Percentiles rank a stretch among this genome's conserved stretches.
Conservation (phyloP, 352 stramenopile genomes). For the Pythium apleroticum region DNA sequence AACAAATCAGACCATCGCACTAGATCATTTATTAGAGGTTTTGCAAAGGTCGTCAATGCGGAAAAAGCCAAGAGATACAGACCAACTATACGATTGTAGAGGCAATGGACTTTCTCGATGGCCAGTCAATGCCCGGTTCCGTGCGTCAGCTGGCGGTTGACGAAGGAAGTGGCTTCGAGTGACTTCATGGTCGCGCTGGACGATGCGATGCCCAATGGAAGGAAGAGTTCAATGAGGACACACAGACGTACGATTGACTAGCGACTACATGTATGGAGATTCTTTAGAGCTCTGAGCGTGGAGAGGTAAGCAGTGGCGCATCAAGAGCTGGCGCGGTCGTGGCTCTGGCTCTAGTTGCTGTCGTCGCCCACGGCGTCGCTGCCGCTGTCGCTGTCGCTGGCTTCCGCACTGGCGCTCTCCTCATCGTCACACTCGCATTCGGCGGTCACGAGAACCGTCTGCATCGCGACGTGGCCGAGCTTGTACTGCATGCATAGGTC, state of each 20-base stretch:
- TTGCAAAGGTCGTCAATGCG: neutral
- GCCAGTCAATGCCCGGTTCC: neutral
- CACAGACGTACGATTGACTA: neutral
- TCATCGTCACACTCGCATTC: conserved; percentile 46
- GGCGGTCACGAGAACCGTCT: conserved; percentile 53
- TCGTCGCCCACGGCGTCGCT: conserved; percentile 9
- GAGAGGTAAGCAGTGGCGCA: neutral
- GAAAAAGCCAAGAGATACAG: neutral
- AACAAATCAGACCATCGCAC: conserved; percentile 4
- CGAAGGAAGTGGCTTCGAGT: neutral
- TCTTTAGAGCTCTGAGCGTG: neutral
- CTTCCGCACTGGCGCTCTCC: neutral
- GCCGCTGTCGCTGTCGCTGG: conserved; percentile 10
- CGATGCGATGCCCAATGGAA: neutral
- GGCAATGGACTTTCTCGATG: neutral
- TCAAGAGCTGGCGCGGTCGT: neutral
- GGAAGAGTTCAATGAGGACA: neutral
- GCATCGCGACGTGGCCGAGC: conserved; percentile 38
- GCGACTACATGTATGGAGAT: neutral
- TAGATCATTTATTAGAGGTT: neutral
- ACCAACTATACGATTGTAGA: neutral
- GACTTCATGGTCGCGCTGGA: neutral
- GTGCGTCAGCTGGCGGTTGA: neutral
- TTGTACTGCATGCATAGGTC: conserved; percentile 66
- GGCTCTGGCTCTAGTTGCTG: neutral